A percentile compares a stretch with the other conserved stretches of the same genome.
Evolutionary conservation across 2,329 filamentous ascomycete genomes (phyloP).

Genomic region (Fusarium camptoceras): DNA sequence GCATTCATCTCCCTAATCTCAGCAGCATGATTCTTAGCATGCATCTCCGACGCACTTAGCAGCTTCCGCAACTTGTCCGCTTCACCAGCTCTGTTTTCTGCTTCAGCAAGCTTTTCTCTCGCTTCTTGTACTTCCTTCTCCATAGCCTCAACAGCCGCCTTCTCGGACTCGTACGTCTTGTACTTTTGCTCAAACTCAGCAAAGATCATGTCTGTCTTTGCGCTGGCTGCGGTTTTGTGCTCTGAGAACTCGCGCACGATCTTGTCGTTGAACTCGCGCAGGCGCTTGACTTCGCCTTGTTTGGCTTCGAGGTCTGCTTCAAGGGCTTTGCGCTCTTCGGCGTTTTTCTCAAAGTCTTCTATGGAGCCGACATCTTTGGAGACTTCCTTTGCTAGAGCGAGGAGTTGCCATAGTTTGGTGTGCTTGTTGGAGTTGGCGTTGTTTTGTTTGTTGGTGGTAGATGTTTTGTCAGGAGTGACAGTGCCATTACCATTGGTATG

Average conservation of each 20-base stretch:
- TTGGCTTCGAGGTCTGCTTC: conserved; percentile 44
- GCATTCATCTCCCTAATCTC: conserved; percentile 46
- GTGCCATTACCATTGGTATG: conserved; percentile 39
- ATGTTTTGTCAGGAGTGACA: conserved; percentile 24
- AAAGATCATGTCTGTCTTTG: conserved; percentile 39
- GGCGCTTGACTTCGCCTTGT: conserved; percentile 39
- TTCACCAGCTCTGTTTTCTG: conserved; percentile 55
- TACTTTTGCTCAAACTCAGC: conserved; percentile 44
- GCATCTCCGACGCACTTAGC: conserved; percentile 31
- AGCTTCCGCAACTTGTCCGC: conserved; percentile 54
- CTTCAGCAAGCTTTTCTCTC: conserved; percentile 53
- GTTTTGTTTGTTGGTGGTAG: neutral
- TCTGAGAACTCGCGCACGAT: conserved; percentile 41
- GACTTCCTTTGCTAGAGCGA: conserved; percentile 46
- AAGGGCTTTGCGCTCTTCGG: conserved; percentile 40
- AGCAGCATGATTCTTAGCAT: conserved; percentile 30
- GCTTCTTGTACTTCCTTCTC: conserved; percentile 59
- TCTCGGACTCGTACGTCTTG: conserved; percentile 45
- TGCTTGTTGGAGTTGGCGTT: conserved; percentile 24
- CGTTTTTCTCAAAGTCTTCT: conserved; percentile 42
- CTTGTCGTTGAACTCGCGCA: conserved; percentile 46
- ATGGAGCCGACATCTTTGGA: conserved; percentile 45
- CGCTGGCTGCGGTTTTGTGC: conserved; percentile 35
- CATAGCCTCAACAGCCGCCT: conserved; percentile 53
- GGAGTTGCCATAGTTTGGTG: conserved; percentile 46